Evolutionary conservation across 305 asterid genomes (phyloP), one percentile per base, ranked within the genome.

Genomic region (Petunia hybrid): DNA sequence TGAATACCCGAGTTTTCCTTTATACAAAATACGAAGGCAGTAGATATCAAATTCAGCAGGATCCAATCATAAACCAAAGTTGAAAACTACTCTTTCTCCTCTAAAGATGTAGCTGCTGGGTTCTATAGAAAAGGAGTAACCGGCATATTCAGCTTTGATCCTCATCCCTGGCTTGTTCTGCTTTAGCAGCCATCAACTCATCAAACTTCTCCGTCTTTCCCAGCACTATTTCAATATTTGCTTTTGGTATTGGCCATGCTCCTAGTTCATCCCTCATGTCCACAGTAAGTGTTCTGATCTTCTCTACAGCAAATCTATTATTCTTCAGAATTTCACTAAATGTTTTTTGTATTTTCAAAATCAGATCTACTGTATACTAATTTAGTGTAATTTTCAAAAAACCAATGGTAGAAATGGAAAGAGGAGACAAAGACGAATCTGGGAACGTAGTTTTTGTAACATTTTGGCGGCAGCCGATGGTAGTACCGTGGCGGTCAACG

Each of bases 161-260:
- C 40, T 87, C 88, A 8, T 85, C 85, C 45, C 77, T 85, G 71
- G 59, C 61, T 84, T 88, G 92, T 83, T 90, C 97, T 39, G 94
- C 93, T 73, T 92, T 94, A 74, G 95, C 92, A 69, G 90, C 95
- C 95, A 92, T 90, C 86, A 92, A 78, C 67, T 92, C 97, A 16
- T 92, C 95, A 79, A 92, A 92, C 71, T 92, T 90, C 76, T 89
- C 95, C 0, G 95, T 88, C 89, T 92, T 92, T 55, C 91, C 95
- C 91, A 92, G 82, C 82, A 69, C 55, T 14, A 81, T 3, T 57
- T 57, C 63, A 57, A 57, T 57, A 31, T 57, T 90, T 6, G 97
- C 93, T 76, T 90, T 90, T 56, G 91, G 94, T 80, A 88, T 80
- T 61, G 93, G 93, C 35, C 90, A 84, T 71, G 89, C 91, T 61